Conservation (phyloP, 31 red algal genomes). For the Odonthalia washingtoniensis region DNA sequence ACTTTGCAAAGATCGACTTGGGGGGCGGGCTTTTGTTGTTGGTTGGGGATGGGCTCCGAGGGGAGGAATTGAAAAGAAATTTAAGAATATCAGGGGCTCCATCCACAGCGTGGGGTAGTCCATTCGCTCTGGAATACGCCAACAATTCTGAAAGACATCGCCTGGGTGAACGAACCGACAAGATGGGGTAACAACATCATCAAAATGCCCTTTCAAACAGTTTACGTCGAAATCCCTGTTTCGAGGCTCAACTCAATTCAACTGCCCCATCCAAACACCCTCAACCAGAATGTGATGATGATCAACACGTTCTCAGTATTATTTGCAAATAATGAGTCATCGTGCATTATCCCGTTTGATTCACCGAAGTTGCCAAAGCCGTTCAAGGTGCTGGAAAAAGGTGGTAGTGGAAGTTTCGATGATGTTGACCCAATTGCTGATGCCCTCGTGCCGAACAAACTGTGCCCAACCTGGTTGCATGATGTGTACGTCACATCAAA, state of each 20-base stretch:
- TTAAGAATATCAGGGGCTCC: background rate
- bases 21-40: background rate
- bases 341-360: background rate
- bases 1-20: background rate
- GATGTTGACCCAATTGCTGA: background rate
- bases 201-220: background rate
- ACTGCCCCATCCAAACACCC: background rate
- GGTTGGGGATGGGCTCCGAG: background rate
- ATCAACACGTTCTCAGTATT: background rate
- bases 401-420: background rate
- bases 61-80: background rate
- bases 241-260: background rate
- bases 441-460: constrained; percentile 20
- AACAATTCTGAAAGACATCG: background rate
- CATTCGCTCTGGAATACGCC: background rate
- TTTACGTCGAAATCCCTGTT: background rate
- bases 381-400: background rate
- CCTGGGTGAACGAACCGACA: background rate
- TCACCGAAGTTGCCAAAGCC: background rate
- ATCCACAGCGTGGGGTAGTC: background rate
- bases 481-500: constrained; percentile 24
- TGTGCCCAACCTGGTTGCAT: constrained; percentile 62
- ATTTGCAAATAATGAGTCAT: background rate
- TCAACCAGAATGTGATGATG: background rate
- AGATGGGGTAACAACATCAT: background rate